Percentiles rank a stretch among this genome's conserved stretches.
phyloP scores from a whole-genome alignment of 2,329 filamentous ascomycete species.

The Colletotrichum liaoningense region DNA sequence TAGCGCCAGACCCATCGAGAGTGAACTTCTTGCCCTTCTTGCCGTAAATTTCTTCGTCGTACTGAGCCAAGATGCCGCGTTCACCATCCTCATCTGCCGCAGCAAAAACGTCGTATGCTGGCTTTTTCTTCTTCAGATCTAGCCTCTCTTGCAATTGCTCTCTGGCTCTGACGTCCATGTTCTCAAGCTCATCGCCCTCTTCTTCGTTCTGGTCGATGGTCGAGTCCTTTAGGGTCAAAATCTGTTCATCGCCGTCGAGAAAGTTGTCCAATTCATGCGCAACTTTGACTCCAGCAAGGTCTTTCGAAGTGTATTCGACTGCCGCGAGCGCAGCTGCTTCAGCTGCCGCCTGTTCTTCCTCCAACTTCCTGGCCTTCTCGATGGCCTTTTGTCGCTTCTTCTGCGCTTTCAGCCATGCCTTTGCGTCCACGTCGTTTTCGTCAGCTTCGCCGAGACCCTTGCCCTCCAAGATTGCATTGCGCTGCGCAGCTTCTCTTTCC shows the following conservation, averaged over 20 bases:
- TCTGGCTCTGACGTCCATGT: conserved; percentile 75
- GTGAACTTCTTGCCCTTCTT: conserved; percentile 92
- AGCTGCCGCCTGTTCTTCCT: conserved; percentile 82
- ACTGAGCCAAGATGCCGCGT: conserved; percentile 83
- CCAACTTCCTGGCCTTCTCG: conserved; percentile 76
- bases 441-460: conserved; percentile 84
- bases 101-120: conserved; percentile 86
- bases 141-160: conserved; percentile 81
- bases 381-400: conserved; percentile 97
- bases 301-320: conserved; percentile 81
- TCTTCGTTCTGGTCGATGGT: conserved; percentile 87
- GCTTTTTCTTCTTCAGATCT: conserved; percentile 89
- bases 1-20: conserved; percentile 81
- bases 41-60: conserved; percentile 93
- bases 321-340: conserved; percentile 74
- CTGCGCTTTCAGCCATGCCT: conserved; percentile 86
- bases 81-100: conserved; percentile 71
- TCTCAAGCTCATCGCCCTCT: conserved; percentile 91
- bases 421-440: conserved; percentile 78
- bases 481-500: conserved; percentile 85
- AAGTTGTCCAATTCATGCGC: conserved; percentile 88
- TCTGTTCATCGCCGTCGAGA: conserved; percentile 84
- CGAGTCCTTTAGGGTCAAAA: conserved; percentile 93
- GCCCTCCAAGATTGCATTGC: conserved; percentile 81
- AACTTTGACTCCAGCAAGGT: conserved; percentile 91